Conservation (phyloP, 106 monocot genomes). For the Ottelia alismoides region DNA sequence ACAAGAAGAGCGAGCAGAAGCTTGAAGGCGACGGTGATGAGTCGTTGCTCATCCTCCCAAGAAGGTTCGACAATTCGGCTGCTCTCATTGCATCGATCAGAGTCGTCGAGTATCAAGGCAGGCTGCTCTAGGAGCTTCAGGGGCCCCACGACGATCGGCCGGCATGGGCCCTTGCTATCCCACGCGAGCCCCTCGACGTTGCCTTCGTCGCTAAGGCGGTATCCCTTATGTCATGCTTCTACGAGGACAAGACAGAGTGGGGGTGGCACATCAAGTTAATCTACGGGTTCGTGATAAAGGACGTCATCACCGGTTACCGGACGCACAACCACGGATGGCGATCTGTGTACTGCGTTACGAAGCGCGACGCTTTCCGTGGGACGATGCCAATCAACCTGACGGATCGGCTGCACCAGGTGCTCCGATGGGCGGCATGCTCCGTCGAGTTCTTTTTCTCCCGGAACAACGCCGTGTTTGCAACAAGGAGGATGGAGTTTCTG, state of each 20-base stretch:
- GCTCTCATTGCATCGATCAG: slow-evolving; percentile 59
- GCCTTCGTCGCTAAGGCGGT: slow-evolving; percentile 83
- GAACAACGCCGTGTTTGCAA: slow-evolving; percentile 83
- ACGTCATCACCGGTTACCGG: slow-evolving; percentile 90
- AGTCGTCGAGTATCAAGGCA: slow-evolving; percentile 76
- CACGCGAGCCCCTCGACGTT: slow-evolving; percentile 79
- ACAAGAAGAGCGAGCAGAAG: slow-evolving; percentile 48
- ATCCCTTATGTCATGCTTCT: slow-evolving; percentile 80
- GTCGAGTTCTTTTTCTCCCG: slow-evolving; percentile 99
- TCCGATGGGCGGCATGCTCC: slow-evolving; percentile 93
- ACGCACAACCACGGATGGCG: slow-evolving; percentile 98
- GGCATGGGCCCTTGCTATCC: slow-evolving; percentile 51
- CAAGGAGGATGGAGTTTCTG: slow-evolving; percentile 72
- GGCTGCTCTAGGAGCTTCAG: slow-evolving; percentile 67
- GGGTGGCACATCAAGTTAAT: slow-evolving; percentile 77
- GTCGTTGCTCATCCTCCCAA: slow-evolving; percentile 41
- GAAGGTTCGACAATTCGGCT: slow-evolving; percentile 59
- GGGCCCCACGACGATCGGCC: slow-evolving; percentile 54
- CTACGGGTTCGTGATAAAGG: slow-evolving; percentile 89
- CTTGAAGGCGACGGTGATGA: slow-evolving; percentile 10
- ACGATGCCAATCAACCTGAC: slow-evolving; percentile 94
- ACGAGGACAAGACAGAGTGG: slow-evolving; percentile 92
- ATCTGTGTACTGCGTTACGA: slow-evolving; percentile 82
- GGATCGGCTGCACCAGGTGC: slow-evolving; percentile 86
- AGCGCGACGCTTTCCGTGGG: slow-evolving; percentile 83